These are phyloP conservation scores for Uronychia setigera DNA, from an alignment of 73 alveolate genomes.

Conservation along the genomic window DNA sequence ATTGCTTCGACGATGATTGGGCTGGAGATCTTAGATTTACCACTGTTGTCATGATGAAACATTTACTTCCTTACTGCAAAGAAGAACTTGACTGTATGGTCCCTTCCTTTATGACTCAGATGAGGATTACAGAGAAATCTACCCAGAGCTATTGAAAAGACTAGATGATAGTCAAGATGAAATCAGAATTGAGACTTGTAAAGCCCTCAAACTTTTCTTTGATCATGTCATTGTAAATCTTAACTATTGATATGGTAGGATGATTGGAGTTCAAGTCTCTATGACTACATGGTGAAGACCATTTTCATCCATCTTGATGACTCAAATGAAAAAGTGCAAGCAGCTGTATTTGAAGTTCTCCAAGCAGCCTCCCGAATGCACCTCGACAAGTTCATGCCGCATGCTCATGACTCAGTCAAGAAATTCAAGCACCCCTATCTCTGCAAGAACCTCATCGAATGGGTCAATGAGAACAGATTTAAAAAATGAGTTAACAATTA, in stretches of 20 bases:
- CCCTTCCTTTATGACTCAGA: constrained; percentile 73
- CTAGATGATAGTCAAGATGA: constrained; percentile 96
- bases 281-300: constrained; percentile 92
- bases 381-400: constrained; percentile 63
- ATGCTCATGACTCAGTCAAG: not conserved
- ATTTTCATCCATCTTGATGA: constrained; percentile 96
- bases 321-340: constrained; percentile 89
- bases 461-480: constrained; percentile 6
- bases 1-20: constrained; percentile 96
- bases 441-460: constrained; percentile 34
- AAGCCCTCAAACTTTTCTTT: constrained; percentile 77
- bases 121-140: constrained; percentile 86
- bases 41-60: constrained; percentile 76
- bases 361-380: constrained; percentile 85
- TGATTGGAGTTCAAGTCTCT: constrained; percentile 79
- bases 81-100: not conserved
- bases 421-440: constrained; percentile 39
- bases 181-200: constrained; percentile 85
- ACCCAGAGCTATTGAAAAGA: constrained; percentile 91
- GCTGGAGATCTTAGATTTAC: constrained; percentile 95
- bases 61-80: constrained; percentile 52
- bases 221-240: not conserved
- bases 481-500: no score
- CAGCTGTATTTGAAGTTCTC: constrained; percentile 79
- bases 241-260: constrained; percentile 57